These are phyloP conservation scores for Ophiocordyceps australis DNA, from an alignment of 2,329 filamentous ascomycete genomes.

Conservation along the genomic window DNA sequence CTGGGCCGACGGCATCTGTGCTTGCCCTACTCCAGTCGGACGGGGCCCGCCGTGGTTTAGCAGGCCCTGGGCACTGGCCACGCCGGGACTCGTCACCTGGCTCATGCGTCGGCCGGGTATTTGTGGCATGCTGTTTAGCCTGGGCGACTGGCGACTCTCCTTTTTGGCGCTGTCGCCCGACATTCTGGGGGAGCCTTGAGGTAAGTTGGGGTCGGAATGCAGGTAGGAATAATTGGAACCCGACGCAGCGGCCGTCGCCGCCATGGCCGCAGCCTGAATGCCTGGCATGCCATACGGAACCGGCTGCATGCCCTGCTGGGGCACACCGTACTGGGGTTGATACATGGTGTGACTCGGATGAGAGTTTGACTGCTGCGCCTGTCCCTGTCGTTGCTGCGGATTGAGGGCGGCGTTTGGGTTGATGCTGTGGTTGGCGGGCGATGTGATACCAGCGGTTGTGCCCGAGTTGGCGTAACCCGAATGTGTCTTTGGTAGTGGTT, in stretches of 20 bases:
- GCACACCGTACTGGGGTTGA: conserved; percentile 57
- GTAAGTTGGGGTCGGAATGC: conserved; percentile 48
- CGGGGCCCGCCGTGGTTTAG: conserved; percentile 47
- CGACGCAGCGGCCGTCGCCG: conserved; percentile 74
- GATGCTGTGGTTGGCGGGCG: conserved; percentile 52
- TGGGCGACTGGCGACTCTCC: conserved; percentile 60
- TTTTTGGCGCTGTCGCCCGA: conserved; percentile 52
- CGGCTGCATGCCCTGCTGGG: conserved; percentile 52
- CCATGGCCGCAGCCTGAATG: conserved; percentile 85
- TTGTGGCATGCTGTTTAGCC: conserved; percentile 44
- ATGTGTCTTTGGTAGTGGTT: conserved; percentile 48
- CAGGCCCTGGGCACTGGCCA: conserved; percentile 56
- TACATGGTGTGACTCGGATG: conserved; percentile 52
- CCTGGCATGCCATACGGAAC: conserved; percentile 55
- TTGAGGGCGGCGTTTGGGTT: conserved; percentile 50
- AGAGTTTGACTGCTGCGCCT: conserved; percentile 10
- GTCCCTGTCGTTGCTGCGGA: conserved; percentile 22
- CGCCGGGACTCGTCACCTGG: conserved; percentile 57
- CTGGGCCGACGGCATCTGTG: conserved; percentile 43
- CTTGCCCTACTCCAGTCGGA: conserved; percentile 31
- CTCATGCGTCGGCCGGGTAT: conserved; percentile 53
- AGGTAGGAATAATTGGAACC: conserved; percentile 62
- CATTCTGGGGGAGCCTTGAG: conserved; percentile 62
- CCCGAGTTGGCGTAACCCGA: conserved; percentile 43
- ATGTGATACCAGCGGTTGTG: conserved; percentile 44